Conservation (phyloP, 1,284 basidiomycete species). For the Cystobasidium slooffiae region DNA sequence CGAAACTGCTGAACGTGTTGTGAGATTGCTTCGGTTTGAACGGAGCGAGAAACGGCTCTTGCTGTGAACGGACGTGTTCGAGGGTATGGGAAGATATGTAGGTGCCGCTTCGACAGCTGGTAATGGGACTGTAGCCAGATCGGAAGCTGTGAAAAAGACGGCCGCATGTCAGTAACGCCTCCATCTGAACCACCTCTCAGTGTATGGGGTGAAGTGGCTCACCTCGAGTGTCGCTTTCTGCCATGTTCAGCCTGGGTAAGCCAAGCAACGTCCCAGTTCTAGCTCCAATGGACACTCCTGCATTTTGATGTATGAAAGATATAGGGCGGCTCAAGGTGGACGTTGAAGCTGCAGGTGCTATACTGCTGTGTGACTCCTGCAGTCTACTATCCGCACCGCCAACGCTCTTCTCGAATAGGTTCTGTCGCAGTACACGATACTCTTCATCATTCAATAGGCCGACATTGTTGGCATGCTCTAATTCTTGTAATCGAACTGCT, state of each 20-base stretch:
- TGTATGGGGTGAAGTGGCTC: neutral
- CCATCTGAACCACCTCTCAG: neutral
- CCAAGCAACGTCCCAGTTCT: neutral
- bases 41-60: conserved; percentile 18
- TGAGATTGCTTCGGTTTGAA: conserved; percentile 5
- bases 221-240: conserved; percentile 14
- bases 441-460: conserved; percentile 52
- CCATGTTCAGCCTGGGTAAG: conserved; percentile 12
- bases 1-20: conserved; percentile 8
- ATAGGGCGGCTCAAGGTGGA: neutral
- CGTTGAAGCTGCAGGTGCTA: neutral
- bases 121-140: neutral
- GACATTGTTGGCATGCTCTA: conserved; percentile 49
- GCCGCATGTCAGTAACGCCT: neutral
- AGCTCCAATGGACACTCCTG: neutral
- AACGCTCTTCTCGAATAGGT: conserved; percentile 46
- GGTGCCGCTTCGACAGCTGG: neutral
- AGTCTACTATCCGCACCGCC: neutral
- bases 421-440: conserved; percentile 49
- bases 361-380: neutral
- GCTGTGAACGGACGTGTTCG: conserved; percentile 3
- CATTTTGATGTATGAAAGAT: neutral
- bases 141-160: neutral
- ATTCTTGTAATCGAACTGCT: conserved; percentile 50
- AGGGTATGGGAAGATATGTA: neutral